phyloP scores from a whole-genome alignment of 2,329 filamentous ascomycete genomes.

The Moelleriella libera region DNA sequence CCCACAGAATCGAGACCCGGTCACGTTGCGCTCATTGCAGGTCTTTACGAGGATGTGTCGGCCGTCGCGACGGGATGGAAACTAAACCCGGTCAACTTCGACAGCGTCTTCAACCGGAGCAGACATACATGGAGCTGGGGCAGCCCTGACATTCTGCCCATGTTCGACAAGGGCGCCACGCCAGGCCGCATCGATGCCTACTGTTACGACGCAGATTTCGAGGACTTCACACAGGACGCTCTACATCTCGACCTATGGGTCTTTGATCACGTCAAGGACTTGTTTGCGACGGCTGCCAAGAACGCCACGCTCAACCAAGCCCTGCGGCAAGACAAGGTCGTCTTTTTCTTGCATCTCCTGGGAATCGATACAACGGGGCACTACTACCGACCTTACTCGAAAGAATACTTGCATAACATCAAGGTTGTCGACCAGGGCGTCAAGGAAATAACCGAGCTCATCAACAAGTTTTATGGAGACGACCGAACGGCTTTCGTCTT shows the following conservation, averaged over 20 bases:
- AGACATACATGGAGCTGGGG: constrained; percentile 99
- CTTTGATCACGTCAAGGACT: constrained; percentile 78
- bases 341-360: constrained; percentile 90
- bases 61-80: constrained; percentile 98
- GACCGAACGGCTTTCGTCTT: constrained; percentile 89
- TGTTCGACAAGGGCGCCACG: constrained; percentile 91
- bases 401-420: constrained; percentile 89
- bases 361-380: constrained; percentile 89
- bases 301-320: constrained; percentile 62
- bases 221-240: constrained; percentile 81
- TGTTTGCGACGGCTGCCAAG: constrained; percentile 67
- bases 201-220: constrained; percentile 68
- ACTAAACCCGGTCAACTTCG: constrained; percentile 93
- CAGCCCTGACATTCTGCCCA: constrained; percentile 89
- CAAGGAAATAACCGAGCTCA: constrained; percentile 63
- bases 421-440: constrained; percentile 88
- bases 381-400: constrained; percentile 75
- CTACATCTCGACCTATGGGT: constrained; percentile 82
- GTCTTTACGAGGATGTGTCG: constrained; percentile 94
- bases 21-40: constrained; percentile 92
- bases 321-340: constrained; percentile 69
- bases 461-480: constrained; percentile 75
- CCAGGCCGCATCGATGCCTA: constrained; percentile 79
- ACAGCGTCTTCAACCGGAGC: constrained; percentile 96
- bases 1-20: constrained; percentile 93